These are phyloP conservation scores for Zymoseptoria pseudotritici DNA, from an alignment of 2,329 filamentous ascomycete genomes.

Conservation along the genomic window DNA sequence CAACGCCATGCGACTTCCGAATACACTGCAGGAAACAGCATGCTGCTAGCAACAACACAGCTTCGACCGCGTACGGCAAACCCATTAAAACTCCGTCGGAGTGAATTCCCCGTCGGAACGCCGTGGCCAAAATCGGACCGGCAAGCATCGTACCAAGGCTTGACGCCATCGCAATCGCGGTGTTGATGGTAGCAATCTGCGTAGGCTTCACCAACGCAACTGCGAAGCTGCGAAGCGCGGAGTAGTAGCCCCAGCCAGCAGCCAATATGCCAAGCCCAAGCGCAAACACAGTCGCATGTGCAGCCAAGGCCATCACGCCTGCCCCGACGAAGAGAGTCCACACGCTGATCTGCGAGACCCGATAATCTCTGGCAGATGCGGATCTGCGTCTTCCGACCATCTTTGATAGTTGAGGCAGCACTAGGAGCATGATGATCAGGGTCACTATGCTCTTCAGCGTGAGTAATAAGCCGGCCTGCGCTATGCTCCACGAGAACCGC, in stretches of 20 bases:
- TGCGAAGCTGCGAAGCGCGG: not conserved
- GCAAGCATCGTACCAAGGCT: not conserved
- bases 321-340: not conserved
- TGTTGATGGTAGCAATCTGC: not conserved
- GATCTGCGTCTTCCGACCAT: not conserved
- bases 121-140: not conserved
- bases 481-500: not conserved
- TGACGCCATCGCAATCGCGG: not conserved
- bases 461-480: not conserved
- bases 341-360: not conserved
- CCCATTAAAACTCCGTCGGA: not conserved
- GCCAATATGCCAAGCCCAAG: not conserved
- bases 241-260: not conserved
- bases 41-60: not conserved
- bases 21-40: not conserved
- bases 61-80: not conserved
- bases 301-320: not conserved
- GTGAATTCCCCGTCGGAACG: not conserved
- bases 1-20: not conserved
- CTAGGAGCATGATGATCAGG: not conserved
- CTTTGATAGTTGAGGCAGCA: not conserved
- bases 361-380: not conserved
- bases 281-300: not conserved
- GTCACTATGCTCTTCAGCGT: not conserved
- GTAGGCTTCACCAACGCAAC: not conserved